A percentile compares a stretch with the other conserved stretches of the same genome.
Conservation (phyloP, 352 stramenopile species). For the Globisporangium alternatum region DNA sequence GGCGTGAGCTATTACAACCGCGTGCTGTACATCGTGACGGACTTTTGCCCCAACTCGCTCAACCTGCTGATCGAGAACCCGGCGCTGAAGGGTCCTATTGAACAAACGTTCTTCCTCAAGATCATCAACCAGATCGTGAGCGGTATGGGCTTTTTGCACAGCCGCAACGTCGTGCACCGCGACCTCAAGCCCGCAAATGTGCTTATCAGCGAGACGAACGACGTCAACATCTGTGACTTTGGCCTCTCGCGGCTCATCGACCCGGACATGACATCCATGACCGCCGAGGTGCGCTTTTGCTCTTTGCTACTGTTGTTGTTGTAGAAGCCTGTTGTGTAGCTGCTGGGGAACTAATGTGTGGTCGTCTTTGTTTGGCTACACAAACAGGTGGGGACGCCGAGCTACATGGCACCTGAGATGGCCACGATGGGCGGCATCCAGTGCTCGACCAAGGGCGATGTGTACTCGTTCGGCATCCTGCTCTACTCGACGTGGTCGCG, state of each 20-base stretch:
- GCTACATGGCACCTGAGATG: conserved; percentile 91
- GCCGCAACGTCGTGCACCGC: conserved; percentile 78
- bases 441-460: conserved; percentile 85
- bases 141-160: conserved; percentile 90
- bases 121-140: conserved; percentile 89
- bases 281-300: conserved; percentile 43
- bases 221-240: conserved; percentile 95
- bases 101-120: conserved; percentile 75
- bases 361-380: neutral
- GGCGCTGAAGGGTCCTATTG: conserved; percentile 56
- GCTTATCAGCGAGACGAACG: conserved; percentile 87
- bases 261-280: conserved; percentile 84
- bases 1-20: conserved; percentile 90
- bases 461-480: conserved; percentile 86
- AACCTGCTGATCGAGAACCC: conserved; percentile 84
- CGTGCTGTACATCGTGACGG: conserved; percentile 89
- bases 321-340: neutral
- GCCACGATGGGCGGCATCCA: conserved; percentile 86
- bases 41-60: conserved; percentile 84
- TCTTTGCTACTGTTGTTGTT: neutral
- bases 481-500: conserved; percentile 87
- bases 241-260: conserved; percentile 87
- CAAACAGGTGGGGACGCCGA: conserved; percentile 74
- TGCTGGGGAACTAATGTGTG: neutral
- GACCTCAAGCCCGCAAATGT: conserved; percentile 95